Conservation (phyloP, 495 filamentous ascomycete species). For the Hypoxylon intermedium region DNA sequence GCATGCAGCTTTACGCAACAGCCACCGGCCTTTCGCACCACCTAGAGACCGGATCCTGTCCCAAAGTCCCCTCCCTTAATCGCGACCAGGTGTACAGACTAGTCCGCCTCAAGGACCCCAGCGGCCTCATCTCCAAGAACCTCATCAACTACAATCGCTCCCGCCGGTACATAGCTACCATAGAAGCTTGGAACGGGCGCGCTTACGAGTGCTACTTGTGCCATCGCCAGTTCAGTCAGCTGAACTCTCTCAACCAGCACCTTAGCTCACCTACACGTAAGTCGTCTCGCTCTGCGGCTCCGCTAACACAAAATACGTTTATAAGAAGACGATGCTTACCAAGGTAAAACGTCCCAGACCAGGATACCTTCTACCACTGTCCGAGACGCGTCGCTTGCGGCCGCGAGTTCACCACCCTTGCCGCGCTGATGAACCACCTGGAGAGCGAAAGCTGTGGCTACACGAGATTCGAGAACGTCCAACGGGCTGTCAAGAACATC, state of each 20-base stretch:
- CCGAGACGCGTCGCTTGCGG: slow-evolving; percentile 51
- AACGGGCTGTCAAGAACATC: slow-evolving; percentile 14
- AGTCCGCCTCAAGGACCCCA: slow-evolving; percentile 44
- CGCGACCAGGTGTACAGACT: slow-evolving; percentile 42
- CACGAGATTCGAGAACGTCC: slow-evolving; percentile 53
- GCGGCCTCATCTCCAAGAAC: slow-evolving; percentile 45
- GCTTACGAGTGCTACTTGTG: slow-evolving; percentile 48
- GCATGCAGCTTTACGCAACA: slow-evolving; percentile 27
- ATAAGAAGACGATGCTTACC: too few species aligned
- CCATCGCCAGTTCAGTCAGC: slow-evolving; percentile 22
- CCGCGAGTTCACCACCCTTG: slow-evolving; percentile 56
- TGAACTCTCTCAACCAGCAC: slow-evolving; percentile 40
- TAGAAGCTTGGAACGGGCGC: slow-evolving; percentile 33
- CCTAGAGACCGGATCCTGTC: slow-evolving; percentile 40
- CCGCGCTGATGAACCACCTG: slow-evolving; percentile 58
- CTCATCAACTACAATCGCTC: slow-evolving; percentile 38
- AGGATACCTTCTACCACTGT: slow-evolving; percentile 61
- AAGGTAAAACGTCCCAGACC: slow-evolving; percentile 34
- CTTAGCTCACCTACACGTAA: slow-evolving; percentile 46
- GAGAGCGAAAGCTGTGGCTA: slow-evolving; percentile 61
- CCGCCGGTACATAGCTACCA: slow-evolving; percentile 27
- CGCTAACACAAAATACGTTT: background rate
- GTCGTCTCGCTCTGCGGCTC: background rate
- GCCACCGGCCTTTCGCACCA: slow-evolving; percentile 46
- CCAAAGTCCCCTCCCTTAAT: slow-evolving; percentile 21